Evolutionary conservation across 2,329 filamentous ascomycete species (phyloP), one percentile per base, ranked within the genome.

Genomic region (Triangularia setosa): DNA sequence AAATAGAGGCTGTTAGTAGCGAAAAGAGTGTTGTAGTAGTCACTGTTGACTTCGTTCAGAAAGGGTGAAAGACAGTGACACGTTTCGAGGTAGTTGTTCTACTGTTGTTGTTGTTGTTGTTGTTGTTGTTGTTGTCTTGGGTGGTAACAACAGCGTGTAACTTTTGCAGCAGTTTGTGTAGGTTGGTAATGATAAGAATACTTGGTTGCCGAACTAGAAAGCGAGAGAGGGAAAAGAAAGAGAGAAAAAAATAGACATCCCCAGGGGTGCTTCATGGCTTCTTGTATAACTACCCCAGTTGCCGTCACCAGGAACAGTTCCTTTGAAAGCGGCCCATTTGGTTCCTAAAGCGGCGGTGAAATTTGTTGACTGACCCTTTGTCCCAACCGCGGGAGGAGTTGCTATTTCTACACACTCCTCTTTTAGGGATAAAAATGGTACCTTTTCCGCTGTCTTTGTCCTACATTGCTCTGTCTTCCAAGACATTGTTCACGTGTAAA

Each of bases 401-500:
- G 35, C 67, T 69, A 68, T 69, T 64, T 70, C 40, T 18, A 48
- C 40, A 48, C 40, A 5, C n/a, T 21, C 6, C 40, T n/a, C 40
- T 48, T 48, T 48, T 21, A 21, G 40, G 40, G 40, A 48, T 48
- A 48, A 21, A 48, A 48, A 48, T 48, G 40, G 40, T 48, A 48
- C 40, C 40, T 48, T 48, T 18, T 48, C 40, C 21, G 3, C 18
- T 48, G 40, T 21, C 40, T 48, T 48, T 48, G n/a, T 48, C 40
- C 40, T 40, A 18, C 16, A 40, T n/a, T n/a, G n/a, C 14, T 4
- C 35, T n/a, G 40, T 48, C 62, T 61, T 61, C 64, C 27, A 66
- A 66, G 65, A 65, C 63, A 67, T 67, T 67, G 62, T 67, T 54
- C 21, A 14, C 27, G 33, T 44, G 35, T 8, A 58, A 53, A 27